These are phyloP conservation scores for Colletotrichum chrysophilum DNA, from an alignment of 2,329 filamentous ascomycete genomes.

Conservation along the genomic window DNA sequence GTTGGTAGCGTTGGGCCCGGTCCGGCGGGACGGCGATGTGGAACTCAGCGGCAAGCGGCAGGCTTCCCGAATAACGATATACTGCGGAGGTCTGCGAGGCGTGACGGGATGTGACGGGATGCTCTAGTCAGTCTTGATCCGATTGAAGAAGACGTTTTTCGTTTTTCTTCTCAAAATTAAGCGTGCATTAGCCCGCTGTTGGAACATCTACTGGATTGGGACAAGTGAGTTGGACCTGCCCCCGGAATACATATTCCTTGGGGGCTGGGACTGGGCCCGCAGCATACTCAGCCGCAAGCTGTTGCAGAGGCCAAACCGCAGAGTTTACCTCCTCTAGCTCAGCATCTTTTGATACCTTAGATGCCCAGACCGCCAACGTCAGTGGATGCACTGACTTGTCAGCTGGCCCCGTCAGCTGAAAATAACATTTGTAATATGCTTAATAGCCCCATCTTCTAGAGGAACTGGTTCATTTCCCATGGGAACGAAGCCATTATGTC, in stretches of 20 bases:
- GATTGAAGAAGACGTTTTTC: neutral
- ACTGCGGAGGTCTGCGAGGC: neutral
- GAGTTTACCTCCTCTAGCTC: neutral
- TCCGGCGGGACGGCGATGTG: neutral
- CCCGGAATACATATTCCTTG: neutral
- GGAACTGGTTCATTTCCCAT: too few relatives aligned
- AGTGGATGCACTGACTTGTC: neutral
- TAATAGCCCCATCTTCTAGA: neutral
- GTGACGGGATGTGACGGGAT: neutral
- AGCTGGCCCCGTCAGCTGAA: neutral
- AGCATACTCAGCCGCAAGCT: neutral
- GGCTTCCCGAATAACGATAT: rapidly evolving
- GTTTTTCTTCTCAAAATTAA: neutral
- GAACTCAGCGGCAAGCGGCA: neutral
- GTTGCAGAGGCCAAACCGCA: neutral
- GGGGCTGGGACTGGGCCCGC: neutral
- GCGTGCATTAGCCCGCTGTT: neutral
- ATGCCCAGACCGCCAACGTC: neutral
- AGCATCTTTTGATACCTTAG: neutral
- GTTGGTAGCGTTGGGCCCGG: neutral
- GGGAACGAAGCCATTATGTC: neutral
- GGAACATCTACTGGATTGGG: neutral
- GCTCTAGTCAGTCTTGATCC: neutral
- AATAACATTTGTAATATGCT: neutral
- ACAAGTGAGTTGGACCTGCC: neutral